Base-by-base conservation (phyloP, 306 rosid species). In the Cucurbita pepo region DNA sequence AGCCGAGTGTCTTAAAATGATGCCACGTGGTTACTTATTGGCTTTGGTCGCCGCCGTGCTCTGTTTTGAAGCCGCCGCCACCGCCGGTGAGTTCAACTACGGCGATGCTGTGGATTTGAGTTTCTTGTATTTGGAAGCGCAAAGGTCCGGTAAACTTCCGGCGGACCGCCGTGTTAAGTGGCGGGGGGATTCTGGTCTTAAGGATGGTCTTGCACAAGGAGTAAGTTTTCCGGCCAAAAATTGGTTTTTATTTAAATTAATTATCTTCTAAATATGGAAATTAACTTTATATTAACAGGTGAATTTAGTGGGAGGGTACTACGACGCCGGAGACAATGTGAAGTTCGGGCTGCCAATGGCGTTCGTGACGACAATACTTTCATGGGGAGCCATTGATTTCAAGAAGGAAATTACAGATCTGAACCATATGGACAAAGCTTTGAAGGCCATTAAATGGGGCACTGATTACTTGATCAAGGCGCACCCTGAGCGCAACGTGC, bases 311-410 rank as follows among this genome's bases (percentile, higher is more conserved):
- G 98, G 98, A 76, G 98, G 96, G 34, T 92, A 92, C 80, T 90
- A 92, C 78, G 98, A 92, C 69, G 98, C 98, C 10, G 98, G 96
- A 25, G 98, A 92, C 79, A 88, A 92, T 69, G 98, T 92, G 76
- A 92, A 92, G 57, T 90, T 92, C 80, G 96, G 98, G 62, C 72
- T 88, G 59, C 96, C 96, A 60, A 90, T 92, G 98, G 96, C 98
- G 10, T 88, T 83, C 76, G 80, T 84, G 47, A 78, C 85, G 55
- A 88, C 98, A 56, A 83, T 92, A 83, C 87, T 92, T 55, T 83
- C 98, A 59, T 92, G 98, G 98, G 95, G 88, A 44, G 93, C 86
- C 75, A 76, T 88, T 67, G 91, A 92, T 34, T 90, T 84, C 82
- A 79, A 78, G 63, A 84, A 92, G 66, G 96, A 92, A 69, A 84